These are phyloP conservation scores for Boletus subparvulus DNA, from an alignment of 768 basidiomycete species.

Conservation along the genomic window DNA sequence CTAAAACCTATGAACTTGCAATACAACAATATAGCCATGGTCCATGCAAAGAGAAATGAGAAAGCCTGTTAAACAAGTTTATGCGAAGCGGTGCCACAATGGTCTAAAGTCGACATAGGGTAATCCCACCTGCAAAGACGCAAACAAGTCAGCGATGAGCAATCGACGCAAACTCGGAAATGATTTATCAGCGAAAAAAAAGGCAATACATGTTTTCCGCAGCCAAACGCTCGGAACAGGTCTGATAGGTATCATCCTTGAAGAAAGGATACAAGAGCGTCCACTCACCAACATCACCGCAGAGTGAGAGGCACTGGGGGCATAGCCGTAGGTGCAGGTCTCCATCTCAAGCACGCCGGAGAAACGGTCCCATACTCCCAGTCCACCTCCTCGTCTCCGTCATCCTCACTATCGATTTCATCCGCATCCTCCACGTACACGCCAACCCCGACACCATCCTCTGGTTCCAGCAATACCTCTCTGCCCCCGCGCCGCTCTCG, in stretches of 20 bases:
- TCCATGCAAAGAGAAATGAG: constrained; percentile 11
- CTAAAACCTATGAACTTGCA: constrained; percentile 1
- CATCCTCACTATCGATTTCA: constrained; percentile 30
- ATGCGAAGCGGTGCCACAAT: not conserved
- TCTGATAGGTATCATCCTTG: constrained; percentile 70
- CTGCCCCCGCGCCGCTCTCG: constrained; percentile 39
- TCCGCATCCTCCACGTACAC: constrained; percentile 80
- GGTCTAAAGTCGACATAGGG: not conserved
- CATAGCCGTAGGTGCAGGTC: constrained; percentile 51
- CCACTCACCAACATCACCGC: constrained; percentile 27
- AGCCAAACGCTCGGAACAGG: constrained; percentile 68
- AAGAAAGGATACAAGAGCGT: constrained; percentile 13
- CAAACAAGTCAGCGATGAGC: constrained; percentile 1
- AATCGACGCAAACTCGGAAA: not conserved
- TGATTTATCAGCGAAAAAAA: constrained; percentile 38
- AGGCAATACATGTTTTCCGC: constrained; percentile 69
- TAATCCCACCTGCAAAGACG: constrained; percentile 7
- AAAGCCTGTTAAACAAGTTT: not conserved
- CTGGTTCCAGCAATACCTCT: constrained; percentile 66
- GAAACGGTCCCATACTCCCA: constrained; percentile 59
- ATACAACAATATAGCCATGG: constrained; percentile 15
- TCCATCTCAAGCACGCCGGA: constrained; percentile 54
- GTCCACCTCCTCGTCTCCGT: constrained; percentile 35
- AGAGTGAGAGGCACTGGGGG: constrained; percentile 45
- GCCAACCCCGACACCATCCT: constrained; percentile 69